A percentile compares a stretch with the other conserved stretches of the same genome.
Conservation (phyloP, 495 filamentous ascomycete species). For the Daldinia caldariorum region DNA sequence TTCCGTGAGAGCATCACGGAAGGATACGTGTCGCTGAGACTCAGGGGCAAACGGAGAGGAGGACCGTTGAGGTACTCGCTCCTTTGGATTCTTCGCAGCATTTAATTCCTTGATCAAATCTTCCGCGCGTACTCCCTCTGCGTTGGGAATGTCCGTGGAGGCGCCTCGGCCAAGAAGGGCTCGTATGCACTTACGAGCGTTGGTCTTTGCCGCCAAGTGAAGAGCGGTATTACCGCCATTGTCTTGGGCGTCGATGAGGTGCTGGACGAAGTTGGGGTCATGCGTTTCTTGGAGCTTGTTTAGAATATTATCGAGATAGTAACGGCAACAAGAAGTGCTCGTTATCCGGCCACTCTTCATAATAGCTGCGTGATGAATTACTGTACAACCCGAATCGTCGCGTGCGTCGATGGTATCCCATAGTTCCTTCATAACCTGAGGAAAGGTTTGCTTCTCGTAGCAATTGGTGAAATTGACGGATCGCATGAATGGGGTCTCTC, state of each 20-base stretch:
- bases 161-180: slow-evolving; percentile 76
- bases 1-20: slow-evolving; percentile 54
- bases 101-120: slow-evolving; percentile 73
- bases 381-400: slow-evolving; percentile 81
- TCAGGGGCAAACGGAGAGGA: slow-evolving; percentile 71
- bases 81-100: slow-evolving; percentile 55
- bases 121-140: slow-evolving; percentile 79
- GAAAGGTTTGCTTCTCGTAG: slow-evolving; percentile 88
- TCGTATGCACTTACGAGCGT: slow-evolving; percentile 77
- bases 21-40: slow-evolving; percentile 54
- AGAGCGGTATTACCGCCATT: slow-evolving; percentile 86
- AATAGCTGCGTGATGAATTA: slow-evolving; percentile 91
- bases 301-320: slow-evolving; percentile 91
- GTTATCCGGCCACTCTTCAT: slow-evolving; percentile 77
- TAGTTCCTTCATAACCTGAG: slow-evolving; percentile 79
- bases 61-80: slow-evolving; percentile 62
- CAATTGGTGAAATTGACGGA: slow-evolving; percentile 96
- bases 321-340: slow-evolving; percentile 84
- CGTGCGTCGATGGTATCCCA: slow-evolving; percentile 75
- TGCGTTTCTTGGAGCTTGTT: slow-evolving; percentile 79
- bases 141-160: slow-evolving; percentile 80
- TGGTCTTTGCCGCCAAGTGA: slow-evolving; percentile 83
- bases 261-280: slow-evolving; percentile 72
- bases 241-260: slow-evolving; percentile 78
- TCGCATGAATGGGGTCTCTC: slow-evolving; percentile 95